Conservation (phyloP, 1,284 basidiomycete genomes). For the Chalciporus sp. region DNA sequence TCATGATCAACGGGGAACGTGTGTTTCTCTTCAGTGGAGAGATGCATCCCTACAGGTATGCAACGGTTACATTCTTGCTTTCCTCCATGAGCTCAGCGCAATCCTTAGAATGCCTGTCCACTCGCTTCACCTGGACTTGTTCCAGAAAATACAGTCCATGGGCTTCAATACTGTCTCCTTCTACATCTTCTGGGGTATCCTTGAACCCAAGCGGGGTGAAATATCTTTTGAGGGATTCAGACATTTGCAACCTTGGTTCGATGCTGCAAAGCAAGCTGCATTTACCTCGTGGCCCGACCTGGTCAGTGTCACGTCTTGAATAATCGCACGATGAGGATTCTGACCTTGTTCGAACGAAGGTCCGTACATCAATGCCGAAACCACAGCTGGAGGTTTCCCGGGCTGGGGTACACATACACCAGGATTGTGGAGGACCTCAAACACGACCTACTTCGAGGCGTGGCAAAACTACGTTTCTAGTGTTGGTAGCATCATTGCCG, state of each 20-base stretch:
- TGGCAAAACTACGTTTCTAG: slow-evolving; percentile 44
- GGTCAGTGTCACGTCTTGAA: slow-evolving; percentile 28
- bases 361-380: slow-evolving; percentile 59
- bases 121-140: slow-evolving; percentile 45
- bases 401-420: slow-evolving; percentile 52
- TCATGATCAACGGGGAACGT: slow-evolving; percentile 47
- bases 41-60: slow-evolving; percentile 48
- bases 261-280: slow-evolving; percentile 46
- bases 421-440: slow-evolving; percentile 49
- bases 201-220: slow-evolving; percentile 45
- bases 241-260: slow-evolving; percentile 49
- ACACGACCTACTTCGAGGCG: slow-evolving; percentile 46
- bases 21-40: slow-evolving; percentile 50
- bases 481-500: slow-evolving; percentile 44
- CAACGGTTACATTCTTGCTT: not conserved
- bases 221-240: slow-evolving; percentile 52
- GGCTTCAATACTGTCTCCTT: slow-evolving; percentile 50
- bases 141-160: slow-evolving; percentile 49
- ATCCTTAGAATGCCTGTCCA: slow-evolving; percentile 41
- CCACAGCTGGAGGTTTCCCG: slow-evolving; percentile 51
- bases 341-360: slow-evolving; percentile 30
- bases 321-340: not conserved
- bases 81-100: not conserved
- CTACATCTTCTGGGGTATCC: slow-evolving; percentile 49
- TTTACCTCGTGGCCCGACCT: slow-evolving; percentile 49